Conservation (phyloP, 108 stramenopile genomes). For the Nannochloropsis salina region DNA sequence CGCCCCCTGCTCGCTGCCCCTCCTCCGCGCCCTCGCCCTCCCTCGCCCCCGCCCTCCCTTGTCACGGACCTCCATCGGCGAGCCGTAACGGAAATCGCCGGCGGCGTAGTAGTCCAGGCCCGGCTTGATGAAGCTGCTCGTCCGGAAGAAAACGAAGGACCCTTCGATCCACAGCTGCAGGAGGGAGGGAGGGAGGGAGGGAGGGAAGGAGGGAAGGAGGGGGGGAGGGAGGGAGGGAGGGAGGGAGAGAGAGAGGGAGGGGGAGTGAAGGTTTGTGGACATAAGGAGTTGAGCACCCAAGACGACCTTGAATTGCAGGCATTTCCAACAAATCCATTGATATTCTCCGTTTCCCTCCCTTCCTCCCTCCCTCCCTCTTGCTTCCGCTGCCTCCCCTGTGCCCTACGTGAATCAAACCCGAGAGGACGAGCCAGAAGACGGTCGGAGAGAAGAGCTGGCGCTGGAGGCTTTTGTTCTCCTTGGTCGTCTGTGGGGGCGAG, state of each 20-base stretch:
- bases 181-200: constrained; percentile 5
- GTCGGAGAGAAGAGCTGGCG: background rate
- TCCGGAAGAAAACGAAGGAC: constrained; percentile 24
- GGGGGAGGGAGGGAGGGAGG: background rate
- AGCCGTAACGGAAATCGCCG: background rate
- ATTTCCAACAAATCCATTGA: background rate
- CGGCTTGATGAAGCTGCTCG: background rate
- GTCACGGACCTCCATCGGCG: background rate
- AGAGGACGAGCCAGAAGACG: constrained; percentile 26
- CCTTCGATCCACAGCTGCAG: constrained; percentile 26
- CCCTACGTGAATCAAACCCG: constrained; percentile 22
- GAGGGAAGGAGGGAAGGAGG: background rate
- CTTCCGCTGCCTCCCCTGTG: background rate
- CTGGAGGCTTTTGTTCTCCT: background rate
- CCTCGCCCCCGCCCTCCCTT: background rate
- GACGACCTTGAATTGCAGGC: background rate
- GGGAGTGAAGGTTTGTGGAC: too few relatives aligned
- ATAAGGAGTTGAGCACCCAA: too few relatives aligned
- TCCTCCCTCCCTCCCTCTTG: background rate
- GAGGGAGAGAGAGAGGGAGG: background rate
- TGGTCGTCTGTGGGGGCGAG: background rate
- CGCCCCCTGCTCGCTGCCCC: background rate
- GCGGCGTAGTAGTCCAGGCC: constrained; percentile 27
- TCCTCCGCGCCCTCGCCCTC: background rate
- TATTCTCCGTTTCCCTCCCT: background rate